These are phyloP conservation scores for Rhynchospora tenuis DNA, from an alignment of 176 grass and related monocot species.

Conservation along the genomic window DNA sequence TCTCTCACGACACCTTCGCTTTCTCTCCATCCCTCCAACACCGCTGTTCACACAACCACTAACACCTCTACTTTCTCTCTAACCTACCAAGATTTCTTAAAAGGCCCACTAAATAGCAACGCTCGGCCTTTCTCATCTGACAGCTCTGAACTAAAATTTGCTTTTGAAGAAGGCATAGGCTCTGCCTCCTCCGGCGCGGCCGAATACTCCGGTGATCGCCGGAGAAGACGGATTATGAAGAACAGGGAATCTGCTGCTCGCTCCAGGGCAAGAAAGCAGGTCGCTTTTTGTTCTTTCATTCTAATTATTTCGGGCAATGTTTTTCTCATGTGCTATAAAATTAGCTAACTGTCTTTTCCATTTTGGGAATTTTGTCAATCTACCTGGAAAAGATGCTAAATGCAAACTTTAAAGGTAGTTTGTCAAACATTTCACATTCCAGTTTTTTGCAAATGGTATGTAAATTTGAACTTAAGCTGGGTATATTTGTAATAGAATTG, in stretches of 20 bases:
- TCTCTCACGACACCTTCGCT: constrained; percentile 12
- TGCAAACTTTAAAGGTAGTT: not conserved
- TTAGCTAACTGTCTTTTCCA: not conserved
- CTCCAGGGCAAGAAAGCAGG: constrained; percentile 23
- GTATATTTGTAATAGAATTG: not conserved
- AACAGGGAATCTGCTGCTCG: constrained; percentile 22
- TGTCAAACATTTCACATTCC: not conserved
- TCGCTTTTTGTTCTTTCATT: not conserved
- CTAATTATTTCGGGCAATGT: not conserved
- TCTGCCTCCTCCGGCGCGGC: not conserved
- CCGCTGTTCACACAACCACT: not conserved
- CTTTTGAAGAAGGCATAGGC: not conserved
- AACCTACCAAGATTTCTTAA: not conserved
- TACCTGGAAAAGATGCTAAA: not conserved
- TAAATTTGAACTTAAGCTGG: not conserved
- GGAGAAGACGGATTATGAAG: not conserved
- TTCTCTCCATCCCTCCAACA: not conserved
- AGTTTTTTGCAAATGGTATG: not conserved
- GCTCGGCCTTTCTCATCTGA: not conserved
- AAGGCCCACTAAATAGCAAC: not conserved
- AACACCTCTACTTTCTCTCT: not conserved
- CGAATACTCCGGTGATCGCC: not conserved
- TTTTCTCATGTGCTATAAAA: not conserved
- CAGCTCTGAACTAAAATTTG: constrained; percentile 1
- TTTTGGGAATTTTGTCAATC: not conserved